Evolutionary conservation across 345 rosid genomes (phyloP), one percentile per base, ranked within the genome.

Genomic region (Theobroma cacao): DNA sequence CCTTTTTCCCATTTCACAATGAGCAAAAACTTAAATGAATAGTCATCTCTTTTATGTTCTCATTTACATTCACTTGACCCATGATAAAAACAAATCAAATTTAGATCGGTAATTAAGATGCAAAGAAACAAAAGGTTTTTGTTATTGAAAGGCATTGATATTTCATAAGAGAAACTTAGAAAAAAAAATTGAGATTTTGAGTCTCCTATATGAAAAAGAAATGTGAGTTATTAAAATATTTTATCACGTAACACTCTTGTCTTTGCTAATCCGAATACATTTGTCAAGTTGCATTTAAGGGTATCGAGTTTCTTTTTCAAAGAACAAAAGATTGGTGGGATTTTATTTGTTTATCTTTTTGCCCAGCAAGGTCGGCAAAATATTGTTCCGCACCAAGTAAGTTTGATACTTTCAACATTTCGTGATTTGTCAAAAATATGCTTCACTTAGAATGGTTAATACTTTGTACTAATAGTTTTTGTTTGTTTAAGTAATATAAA

Each of bases 371-470:
- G 26, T 7, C 3, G 67, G 20, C 40, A 33, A 17, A 24, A 1
- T 38, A 2, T 38, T 4, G 41, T 56, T 24, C 26, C 30, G 12
- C 30, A 24, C 4, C 31, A 24, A 22, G 17, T 31, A 33, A 63
- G 20, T 64, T 64, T 28, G 7, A 34, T 20, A 20, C 28, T 36
- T 64, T 61, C 47, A 64, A 64, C 28, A 2, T 36, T 18, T 9
- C 9, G 15, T 36, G 9, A 34, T 64, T 36, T 45, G 69, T 36
- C 69, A 34, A 64, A 33, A 64, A 24, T 45, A 68, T 68, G 52
- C 33, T 6, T 69, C 74, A 69, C 74, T 69, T 69, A 45, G 24
- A 69, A 45, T 47, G 74, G 58, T 47, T 69, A 45, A 69, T 28
- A 45, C 56, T 7, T 45, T 26, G 52, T 6, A 20, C 13, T 36